Percentiles rank a stretch among this genome's conserved stretches.
Conservation (phyloP, 495 filamentous ascomycete species). For the Penicillium chermesinum region DNA sequence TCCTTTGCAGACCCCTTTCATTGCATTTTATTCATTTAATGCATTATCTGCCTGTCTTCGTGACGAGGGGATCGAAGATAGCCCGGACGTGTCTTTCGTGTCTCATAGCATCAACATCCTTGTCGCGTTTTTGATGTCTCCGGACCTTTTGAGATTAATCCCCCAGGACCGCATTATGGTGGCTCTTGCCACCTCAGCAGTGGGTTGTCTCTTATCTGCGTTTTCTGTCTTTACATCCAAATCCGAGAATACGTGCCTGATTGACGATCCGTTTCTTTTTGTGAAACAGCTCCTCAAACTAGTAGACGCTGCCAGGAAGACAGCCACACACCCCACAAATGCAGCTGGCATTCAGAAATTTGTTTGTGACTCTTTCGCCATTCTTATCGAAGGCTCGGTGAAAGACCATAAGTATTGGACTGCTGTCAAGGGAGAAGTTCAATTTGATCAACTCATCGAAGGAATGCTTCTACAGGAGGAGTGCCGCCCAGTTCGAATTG, state of each 20-base stretch:
- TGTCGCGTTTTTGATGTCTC: conserved; percentile 35
- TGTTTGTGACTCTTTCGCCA: conserved; percentile 53
- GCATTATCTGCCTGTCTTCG: conserved; percentile 51
- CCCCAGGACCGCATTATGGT: conserved; percentile 16
- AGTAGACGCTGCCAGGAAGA: conserved; percentile 24
- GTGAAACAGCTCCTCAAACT: conserved; percentile 28
- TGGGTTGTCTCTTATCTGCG: conserved; percentile 35
- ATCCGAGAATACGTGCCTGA: conserved; percentile 5
- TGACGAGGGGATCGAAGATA: conserved; percentile 28
- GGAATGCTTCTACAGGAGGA: conserved; percentile 33
- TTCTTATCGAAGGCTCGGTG: conserved; percentile 60
- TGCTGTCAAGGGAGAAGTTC: conserved; percentile 42
- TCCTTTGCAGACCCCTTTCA: conserved; percentile 64
- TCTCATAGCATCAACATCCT: conserved; percentile 41
- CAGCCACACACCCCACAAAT: conserved; percentile 1
- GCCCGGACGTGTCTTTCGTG: conserved; percentile 34
- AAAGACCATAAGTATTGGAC: conserved; percentile 56
- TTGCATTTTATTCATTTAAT: conserved; percentile 67
- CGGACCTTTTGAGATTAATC: conserved; percentile 25
- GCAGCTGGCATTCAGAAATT: conserved; percentile 26
- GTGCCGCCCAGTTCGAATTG: conserved; percentile 28
- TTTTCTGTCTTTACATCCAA: conserved; percentile 18
- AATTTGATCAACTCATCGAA: conserved; percentile 39
- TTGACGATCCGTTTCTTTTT: conserved; percentile 20
- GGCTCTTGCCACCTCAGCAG: conserved; percentile 28